Conservation (phyloP, 495 filamentous ascomycete genomes). For the Penicillium bialowiezense region DNA sequence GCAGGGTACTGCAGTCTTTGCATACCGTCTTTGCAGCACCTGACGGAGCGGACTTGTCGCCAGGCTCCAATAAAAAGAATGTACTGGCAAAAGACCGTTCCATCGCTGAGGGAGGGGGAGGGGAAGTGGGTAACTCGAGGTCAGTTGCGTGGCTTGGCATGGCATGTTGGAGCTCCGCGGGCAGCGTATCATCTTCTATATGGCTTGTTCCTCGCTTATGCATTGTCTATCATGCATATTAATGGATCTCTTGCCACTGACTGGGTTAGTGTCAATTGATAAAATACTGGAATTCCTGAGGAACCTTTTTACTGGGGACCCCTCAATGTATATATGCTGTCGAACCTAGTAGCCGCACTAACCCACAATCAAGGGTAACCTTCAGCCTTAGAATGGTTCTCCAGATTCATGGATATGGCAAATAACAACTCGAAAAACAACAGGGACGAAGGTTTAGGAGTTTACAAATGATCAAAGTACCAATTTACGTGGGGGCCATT, state of each 20-base stretch:
- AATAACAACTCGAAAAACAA: too few relatives aligned
- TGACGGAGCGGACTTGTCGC: too few relatives aligned
- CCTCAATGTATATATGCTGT: background rate
- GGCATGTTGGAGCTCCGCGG: background rate
- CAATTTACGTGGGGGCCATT: too few relatives aligned
- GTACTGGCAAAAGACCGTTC: background rate
- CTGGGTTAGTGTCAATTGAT: background rate
- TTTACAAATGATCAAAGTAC: too few relatives aligned
- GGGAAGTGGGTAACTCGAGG: slow-evolving; percentile 19
- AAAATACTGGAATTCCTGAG: too few relatives aligned
- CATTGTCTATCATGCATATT: background rate
- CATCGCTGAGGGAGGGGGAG: slow-evolving; percentile 10
- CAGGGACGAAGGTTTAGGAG: too few relatives aligned
- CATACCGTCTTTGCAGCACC: background rate
- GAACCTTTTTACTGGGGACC: too few relatives aligned
- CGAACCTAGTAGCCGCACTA: too few relatives aligned
- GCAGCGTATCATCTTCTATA: background rate
- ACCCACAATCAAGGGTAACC: too few relatives aligned
- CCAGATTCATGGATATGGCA: too few relatives aligned
- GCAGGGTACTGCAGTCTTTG: background rate
- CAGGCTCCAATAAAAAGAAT: slow-evolving; percentile 5
- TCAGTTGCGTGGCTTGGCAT: slow-evolving; percentile 19
- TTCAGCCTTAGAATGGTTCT: too few relatives aligned
- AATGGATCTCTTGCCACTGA: background rate
- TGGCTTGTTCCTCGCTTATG: background rate